Evolutionary conservation across 345 rosid genomes (phyloP), one percentile per base, ranked within the genome.

Genomic region (Odontarrhena argentea): DNA sequence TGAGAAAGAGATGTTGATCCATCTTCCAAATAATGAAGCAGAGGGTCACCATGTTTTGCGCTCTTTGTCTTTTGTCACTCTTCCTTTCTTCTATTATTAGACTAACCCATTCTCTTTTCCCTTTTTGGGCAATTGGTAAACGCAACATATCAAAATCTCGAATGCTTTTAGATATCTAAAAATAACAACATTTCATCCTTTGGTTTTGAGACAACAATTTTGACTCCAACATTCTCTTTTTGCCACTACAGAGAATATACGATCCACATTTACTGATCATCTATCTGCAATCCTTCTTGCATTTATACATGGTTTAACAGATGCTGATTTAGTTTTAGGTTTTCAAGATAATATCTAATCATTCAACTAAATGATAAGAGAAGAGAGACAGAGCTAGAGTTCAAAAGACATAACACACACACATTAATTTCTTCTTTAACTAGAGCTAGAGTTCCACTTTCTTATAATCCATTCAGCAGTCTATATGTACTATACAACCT

Each of bases 41-140:
- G 63, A 72, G 76, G 70, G 53, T 72, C 53, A 1, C 70, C 76
- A 72, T 72, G 76, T 72, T 72, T 72, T 72, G 47, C 76, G 76
- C 54, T 11, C 42, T 47, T 55, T 32, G 59, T 71, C 53, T 49
- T 64, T 56, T 41, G 34, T 63, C 64, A 34, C 76, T 63, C 44
- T 57, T 72, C 65, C 11, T 22, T 56, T 57, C 26, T 45, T 48
- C 76, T 64, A 64, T 56, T 41, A 49, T 72, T 64, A 41, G 65
- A 55, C 36, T 26, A 47, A 15, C 3, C 26, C 22, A 26, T 35
- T 60, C 40, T 28, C 36, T 5, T 5, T 60, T 53, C 2, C 45
- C 10, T 55, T 9, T 25, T 58, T 26, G n/a, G 40, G 9, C n/a
- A 30, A 15, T 45, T 60, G 54, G 43, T 38, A 8, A 38, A 38